Evolutionary conservation across 495 filamentous ascomycete genomes (phyloP).

Genomic region (Chlorociboria aeruginascens): DNA sequence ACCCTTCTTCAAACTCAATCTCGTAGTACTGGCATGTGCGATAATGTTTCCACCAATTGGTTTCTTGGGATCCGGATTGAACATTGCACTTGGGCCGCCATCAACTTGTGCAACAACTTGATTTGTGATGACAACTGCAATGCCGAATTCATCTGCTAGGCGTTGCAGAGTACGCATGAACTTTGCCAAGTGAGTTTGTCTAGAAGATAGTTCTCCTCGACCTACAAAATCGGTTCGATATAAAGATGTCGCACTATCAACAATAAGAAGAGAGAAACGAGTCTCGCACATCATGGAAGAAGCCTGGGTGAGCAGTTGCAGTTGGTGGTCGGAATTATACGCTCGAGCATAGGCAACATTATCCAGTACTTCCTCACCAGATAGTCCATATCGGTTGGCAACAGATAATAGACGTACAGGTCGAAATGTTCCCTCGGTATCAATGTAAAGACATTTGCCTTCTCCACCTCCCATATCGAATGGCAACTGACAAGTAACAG

Average conservation of each 20-base stretch:
- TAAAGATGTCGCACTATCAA: conserved; percentile 88
- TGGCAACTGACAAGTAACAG: conserved; percentile 91
- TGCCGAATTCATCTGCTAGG: conserved; percentile 94
- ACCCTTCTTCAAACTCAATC: conserved; percentile 87
- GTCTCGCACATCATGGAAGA: conserved; percentile 99
- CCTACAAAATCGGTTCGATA: conserved; percentile 95
- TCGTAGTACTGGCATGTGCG: conserved; percentile 87
- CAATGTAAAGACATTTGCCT: conserved; percentile 98
- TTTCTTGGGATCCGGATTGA: conserved; percentile 98
- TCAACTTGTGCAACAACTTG: conserved; percentile 98
- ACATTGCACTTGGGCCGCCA: conserved; percentile 91
- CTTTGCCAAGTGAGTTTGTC: conserved; percentile 91
- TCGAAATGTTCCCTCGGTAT: conserved; percentile 94
- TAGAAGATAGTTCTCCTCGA: conserved; percentile 78
- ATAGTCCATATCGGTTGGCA: conserved; percentile 85
- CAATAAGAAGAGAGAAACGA: conserved; percentile 86
- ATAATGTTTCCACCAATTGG: conserved; percentile 99
- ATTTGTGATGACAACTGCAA: conserved; percentile 97
- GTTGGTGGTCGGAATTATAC: conserved; percentile 96
- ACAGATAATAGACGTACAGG: conserved; percentile 85
- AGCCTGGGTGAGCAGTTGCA: conserved; percentile 87
- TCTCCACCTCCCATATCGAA: conserved; percentile 99
- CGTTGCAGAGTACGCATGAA: conserved; percentile 93
- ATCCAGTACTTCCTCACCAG: conserved; percentile 93
- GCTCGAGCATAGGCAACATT: conserved; percentile 96